Evolutionary conservation across 257 asterid species (phyloP).

Genomic region (Solanum pimpinellifolium): DNA sequence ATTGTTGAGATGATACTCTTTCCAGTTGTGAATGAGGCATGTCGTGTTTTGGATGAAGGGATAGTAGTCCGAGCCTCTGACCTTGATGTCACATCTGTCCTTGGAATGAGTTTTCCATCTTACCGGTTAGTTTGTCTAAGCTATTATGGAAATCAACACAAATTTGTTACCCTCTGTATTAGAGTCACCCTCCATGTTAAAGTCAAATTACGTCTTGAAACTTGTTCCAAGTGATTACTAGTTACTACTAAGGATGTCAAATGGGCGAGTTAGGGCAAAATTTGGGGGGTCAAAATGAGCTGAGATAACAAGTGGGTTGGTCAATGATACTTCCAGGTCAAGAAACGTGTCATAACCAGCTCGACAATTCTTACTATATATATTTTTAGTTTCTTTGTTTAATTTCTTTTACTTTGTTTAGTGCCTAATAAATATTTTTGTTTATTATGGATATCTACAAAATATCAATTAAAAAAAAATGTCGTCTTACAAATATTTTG

Average conservation of each 20-base stretch:
- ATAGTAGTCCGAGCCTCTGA: slow-evolving; percentile 87
- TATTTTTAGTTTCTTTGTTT: not conserved
- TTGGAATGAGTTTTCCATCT: slow-evolving; percentile 61
- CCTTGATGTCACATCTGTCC: slow-evolving; percentile 83
- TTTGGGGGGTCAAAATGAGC: not conserved
- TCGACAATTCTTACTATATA: not conserved
- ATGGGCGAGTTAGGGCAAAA: not conserved
- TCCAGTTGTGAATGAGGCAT: slow-evolving; percentile 95
- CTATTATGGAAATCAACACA: not conserved
- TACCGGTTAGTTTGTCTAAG: not conserved
- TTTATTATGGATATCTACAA: not conserved
- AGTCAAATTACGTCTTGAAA: not conserved
- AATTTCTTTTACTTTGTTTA: not conserved
- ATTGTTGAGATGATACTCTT: slow-evolving; percentile 85
- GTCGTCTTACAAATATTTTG: not conserved
- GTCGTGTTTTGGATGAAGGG: slow-evolving; percentile 87
- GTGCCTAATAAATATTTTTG: not conserved
- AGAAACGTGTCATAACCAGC: not conserved
- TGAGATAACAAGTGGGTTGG: not conserved
- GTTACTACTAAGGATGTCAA: not conserved
- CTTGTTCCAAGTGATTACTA: not conserved
- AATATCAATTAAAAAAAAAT: not conserved
- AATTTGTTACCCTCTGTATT: slow-evolving; percentile 43
- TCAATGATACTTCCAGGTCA: not conserved
- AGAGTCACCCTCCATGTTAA: not conserved